Evolutionary conservation across 108 stramenopile species (phyloP).

Genomic region (Mayamaea pseudoterrestris): DNA sequence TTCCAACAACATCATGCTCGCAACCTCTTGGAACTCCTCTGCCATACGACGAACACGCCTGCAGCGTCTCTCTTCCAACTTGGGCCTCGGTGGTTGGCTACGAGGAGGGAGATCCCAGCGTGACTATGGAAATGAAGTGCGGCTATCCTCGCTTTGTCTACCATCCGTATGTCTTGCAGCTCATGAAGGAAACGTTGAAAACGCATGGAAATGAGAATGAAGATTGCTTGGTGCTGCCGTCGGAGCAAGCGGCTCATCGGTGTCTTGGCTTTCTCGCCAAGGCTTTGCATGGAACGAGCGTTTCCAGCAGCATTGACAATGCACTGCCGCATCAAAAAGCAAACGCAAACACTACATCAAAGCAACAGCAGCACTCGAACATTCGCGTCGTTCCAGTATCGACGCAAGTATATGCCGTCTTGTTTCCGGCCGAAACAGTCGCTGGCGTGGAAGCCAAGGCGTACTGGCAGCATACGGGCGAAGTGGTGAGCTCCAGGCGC

Average conservation of each 20-base stretch:
- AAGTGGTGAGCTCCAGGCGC: constrained; percentile 39
- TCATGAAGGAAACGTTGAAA: constrained; percentile 22
- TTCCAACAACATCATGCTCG: too few relatives aligned
- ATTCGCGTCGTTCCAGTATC: constrained; percentile 22
- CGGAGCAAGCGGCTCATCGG: constrained; percentile 25
- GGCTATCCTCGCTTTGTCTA: constrained; percentile 67
- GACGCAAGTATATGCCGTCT: constrained; percentile 30
- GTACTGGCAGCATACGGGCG: constrained; percentile 71
- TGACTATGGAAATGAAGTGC: constrained; percentile 41
- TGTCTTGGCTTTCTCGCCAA: constrained; percentile 43
- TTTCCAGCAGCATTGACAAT: constrained; percentile 3
- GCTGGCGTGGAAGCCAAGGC: constrained; percentile 49
- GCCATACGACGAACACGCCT: constrained; percentile 44
- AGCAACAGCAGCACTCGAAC: constrained; percentile 2
- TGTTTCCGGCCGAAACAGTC: constrained; percentile 43
- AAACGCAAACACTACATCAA: neutral
- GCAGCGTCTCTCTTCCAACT: constrained; percentile 40
- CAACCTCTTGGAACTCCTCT: constrained; percentile 31
- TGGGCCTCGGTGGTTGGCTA: constrained; percentile 50
- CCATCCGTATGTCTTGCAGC: constrained; percentile 46
- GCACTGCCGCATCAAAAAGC: neutral
- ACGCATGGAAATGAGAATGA: constrained; percentile 10
- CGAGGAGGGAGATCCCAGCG: constrained; percentile 53
- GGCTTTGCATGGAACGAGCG: constrained; percentile 15
- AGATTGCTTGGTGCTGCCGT: constrained; percentile 49